phyloP scores from a whole-genome alignment of 805 yeast species.

The Ogataea methanolica region DNA sequence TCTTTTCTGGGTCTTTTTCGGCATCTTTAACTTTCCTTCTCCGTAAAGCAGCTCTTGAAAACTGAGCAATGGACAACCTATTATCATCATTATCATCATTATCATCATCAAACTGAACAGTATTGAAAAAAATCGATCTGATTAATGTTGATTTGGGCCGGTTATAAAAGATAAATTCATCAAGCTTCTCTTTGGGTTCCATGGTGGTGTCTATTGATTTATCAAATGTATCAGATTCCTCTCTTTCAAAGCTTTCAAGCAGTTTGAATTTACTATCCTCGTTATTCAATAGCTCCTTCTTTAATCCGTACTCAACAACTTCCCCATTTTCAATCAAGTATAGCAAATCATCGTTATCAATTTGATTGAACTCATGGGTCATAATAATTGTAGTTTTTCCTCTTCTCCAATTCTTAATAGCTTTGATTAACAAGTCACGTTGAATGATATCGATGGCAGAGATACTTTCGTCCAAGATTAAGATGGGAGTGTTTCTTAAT shows the following conservation, averaged over 20 bases:
- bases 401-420: slow-evolving; percentile 54
- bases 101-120: neutral
- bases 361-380: slow-evolving; percentile 69
- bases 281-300: slow-evolving; percentile 27
- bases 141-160: neutral
- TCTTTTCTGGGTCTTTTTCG: slow-evolving; percentile 10
- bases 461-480: slow-evolving; percentile 81
- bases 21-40: slow-evolving; percentile 4
- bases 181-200: neutral
- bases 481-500: slow-evolving; percentile 64
- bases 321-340: slow-evolving; percentile 56
- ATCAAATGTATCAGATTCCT: neutral
- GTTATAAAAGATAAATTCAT: neutral
- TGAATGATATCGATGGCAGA: slow-evolving; percentile 69
- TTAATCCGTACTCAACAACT: slow-evolving; percentile 42
- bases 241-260: slow-evolving; percentile 1
- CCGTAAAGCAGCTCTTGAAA: no score
- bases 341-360: slow-evolving; percentile 53
- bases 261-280: slow-evolving; percentile 4
- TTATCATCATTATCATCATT: neutral
- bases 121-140: neutral
- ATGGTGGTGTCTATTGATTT: neutral
- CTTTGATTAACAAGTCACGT: slow-evolving; percentile 41
- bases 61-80: neutral
- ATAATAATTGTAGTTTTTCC: slow-evolving; percentile 74